phyloP scores from a whole-genome alignment of 192 early-diverging fungal genomes.

The Coemansia sp. region DNA sequence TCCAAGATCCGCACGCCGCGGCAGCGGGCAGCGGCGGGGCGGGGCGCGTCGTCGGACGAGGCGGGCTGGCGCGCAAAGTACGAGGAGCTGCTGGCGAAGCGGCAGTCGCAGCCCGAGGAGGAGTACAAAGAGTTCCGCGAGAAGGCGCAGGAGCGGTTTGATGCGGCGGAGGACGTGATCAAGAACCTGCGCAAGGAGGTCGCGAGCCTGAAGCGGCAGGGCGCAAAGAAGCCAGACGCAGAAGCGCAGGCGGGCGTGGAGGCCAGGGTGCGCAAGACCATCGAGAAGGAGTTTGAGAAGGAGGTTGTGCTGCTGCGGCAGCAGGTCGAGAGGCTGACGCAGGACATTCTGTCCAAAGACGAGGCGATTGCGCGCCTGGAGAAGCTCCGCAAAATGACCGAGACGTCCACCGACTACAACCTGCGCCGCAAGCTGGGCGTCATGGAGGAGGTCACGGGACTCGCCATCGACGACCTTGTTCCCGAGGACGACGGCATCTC shows the following conservation, averaged over 20 bases:
- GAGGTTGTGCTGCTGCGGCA: slow-evolving; percentile 25
- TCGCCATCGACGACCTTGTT: slow-evolving; percentile 38
- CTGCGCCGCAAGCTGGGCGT: slow-evolving; percentile 40
- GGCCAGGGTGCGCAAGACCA: slow-evolving; percentile 3
- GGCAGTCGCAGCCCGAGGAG: slow-evolving; percentile 37
- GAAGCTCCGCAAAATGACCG: slow-evolving; percentile 39
- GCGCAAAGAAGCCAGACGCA: not conserved
- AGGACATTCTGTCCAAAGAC: slow-evolving; percentile 43
- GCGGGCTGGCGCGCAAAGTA: slow-evolving; percentile 46
- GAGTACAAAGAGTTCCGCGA: slow-evolving; percentile 30
- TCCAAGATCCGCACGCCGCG: slow-evolving; percentile 9
- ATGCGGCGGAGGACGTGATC: slow-evolving; percentile 35
- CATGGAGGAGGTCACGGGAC: slow-evolving; percentile 40
- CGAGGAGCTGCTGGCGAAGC: slow-evolving; percentile 37
- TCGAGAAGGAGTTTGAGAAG: slow-evolving; percentile 41
- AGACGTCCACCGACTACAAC: slow-evolving; percentile 47
- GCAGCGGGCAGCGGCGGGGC: not conserved
- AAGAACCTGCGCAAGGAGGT: slow-evolving; percentile 35
- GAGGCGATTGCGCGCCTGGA: slow-evolving; percentile 40
- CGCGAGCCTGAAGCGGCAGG: slow-evolving; percentile 17
- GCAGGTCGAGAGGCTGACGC: slow-evolving; percentile 38
- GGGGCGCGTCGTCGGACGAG: slow-evolving; percentile 7
- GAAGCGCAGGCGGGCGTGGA: not conserved
- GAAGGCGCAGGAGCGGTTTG: slow-evolving; percentile 36
- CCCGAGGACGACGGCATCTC: slow-evolving; percentile 47